phyloP scores from a whole-genome alignment of 148 eudicot genomes.

The Rhododendron simsii region DNA sequence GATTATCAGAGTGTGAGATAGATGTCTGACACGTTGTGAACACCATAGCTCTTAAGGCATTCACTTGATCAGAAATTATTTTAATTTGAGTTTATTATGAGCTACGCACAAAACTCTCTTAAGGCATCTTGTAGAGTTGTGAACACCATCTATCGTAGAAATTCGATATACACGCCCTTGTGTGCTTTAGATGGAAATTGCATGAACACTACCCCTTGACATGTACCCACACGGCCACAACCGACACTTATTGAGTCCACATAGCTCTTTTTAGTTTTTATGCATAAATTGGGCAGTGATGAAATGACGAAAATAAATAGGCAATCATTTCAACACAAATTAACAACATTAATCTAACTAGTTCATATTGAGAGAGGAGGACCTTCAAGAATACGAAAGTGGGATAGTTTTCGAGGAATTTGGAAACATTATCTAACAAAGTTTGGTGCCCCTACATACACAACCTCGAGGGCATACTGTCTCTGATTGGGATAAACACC shows the following conservation, averaged over 20 bases:
- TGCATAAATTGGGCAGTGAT: too few species aligned
- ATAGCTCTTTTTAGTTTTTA: not conserved
- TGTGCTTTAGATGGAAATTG: not conserved
- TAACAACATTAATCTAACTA: not conserved
- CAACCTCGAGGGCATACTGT: not conserved
- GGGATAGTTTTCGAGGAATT: not conserved
- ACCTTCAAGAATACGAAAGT: not conserved
- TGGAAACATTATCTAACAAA: not conserved
- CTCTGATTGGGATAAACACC: not conserved
- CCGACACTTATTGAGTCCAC: not conserved
- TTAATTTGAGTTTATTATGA: not conserved
- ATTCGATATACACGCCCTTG: not conserved
- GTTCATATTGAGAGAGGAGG: not conserved
- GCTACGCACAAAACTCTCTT: not conserved
- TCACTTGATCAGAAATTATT: not conserved
- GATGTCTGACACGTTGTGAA: not conserved
- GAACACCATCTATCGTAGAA: not conserved
- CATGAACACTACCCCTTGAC: not conserved
- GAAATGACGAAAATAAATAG: not conserved
- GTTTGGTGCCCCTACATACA: not conserved
- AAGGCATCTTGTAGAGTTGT: not conserved
- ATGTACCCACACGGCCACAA: not conserved
- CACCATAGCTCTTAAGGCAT: not conserved
- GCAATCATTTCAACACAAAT: not conserved
- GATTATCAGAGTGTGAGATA: not conserved